Evolutionary conservation across 176 grass and related monocot genomes (phyloP), one percentile per base, ranked within the genome.

Genomic region (Ensete glaucum): DNA sequence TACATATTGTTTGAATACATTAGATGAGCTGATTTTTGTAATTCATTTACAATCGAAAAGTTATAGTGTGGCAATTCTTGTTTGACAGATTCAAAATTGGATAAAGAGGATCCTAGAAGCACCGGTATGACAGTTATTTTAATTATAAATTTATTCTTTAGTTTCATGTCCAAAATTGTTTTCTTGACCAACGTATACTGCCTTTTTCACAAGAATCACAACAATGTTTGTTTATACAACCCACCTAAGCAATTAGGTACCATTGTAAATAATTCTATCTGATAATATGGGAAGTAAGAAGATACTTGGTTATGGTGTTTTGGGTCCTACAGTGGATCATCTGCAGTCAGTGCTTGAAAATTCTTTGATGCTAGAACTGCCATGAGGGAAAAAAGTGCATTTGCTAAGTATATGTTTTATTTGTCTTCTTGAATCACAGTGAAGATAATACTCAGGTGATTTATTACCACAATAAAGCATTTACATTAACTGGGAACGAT

Each of bases 101-200:
- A 87, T 78, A 89, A 92, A 89, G 90, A 89, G 9, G 90, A 92
- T 51, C 79, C 72, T 15, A 92, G 84, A 72, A 86, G 53, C 79
- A 49, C 70, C 64, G 52, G 90, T 92, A 77, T 74, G 81, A 27
- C n/a, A 62, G 24, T 68, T 63, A 67, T 67, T 77, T 77, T 51
- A 27, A 53, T 50, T 66, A 65, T 54, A 15, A n/a, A 62, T 64
- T 11, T 77, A 78, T 74, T 52, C 1, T 66, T 12, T 67, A 10
- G 53, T 62, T 72, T 60, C 50, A 14, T 43, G 34, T 43, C 34
- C 34, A 43, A 12, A 21, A 59, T 25, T 52, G 54, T 21, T 51
- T 71, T 25, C 4, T 5, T 60, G 15, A 11, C 19, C 13, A 10
- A 50, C 1, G 20, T 50, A 21, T 48, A 29, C 26, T 17, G 12